Conservation (phyloP, 305 asterid genomes). For the Lippia alba region DNA sequence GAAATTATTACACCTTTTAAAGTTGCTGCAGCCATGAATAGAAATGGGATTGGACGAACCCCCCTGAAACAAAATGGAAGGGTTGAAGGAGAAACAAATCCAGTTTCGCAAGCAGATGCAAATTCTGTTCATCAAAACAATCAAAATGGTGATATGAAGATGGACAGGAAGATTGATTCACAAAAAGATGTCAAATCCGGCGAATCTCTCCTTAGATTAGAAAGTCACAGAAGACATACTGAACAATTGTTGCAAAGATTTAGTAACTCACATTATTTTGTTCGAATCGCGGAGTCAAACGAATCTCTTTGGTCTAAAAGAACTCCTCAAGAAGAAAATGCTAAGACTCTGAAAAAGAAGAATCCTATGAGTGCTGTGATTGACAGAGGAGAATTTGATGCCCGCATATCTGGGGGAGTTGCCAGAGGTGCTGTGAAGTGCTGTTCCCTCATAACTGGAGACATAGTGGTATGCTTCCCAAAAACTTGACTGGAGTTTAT, state of each 20-base stretch:
- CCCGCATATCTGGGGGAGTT: conserved; percentile 66
- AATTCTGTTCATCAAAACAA: conserved; percentile 34
- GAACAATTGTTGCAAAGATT: conserved; percentile 59
- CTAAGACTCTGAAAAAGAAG: conserved; percentile 37
- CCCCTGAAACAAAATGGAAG: conserved; percentile 43
- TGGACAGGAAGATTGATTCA: conserved; percentile 31
- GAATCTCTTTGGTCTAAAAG: conserved; percentile 72
- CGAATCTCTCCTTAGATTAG: conserved; percentile 63
- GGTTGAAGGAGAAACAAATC: conserved; percentile 19
- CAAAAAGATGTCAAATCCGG: conserved; percentile 44
- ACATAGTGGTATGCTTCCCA: conserved; percentile 65
- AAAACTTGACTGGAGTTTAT: conserved; percentile 28
- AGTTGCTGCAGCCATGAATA: conserved; percentile 62
- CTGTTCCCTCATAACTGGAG: conserved; percentile 63
- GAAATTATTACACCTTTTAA: conserved; percentile 69
- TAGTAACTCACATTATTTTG: conserved; percentile 67
- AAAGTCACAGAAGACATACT: conserved; percentile 64
- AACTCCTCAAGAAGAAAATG: conserved; percentile 41
- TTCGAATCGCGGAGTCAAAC: conserved; percentile 62
- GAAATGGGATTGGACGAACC: conserved; percentile 46
- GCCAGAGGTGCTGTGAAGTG: conserved; percentile 72
- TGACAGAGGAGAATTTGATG: conserved; percentile 68
- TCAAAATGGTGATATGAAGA: conserved; percentile 33
- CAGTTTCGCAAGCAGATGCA: conserved; percentile 38
- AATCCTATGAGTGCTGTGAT: conserved; percentile 49